Evolutionary conservation across 1,284 basidiomycete genomes (phyloP).

Genomic region (Cutaneotrichosporon dermatis): DNA sequence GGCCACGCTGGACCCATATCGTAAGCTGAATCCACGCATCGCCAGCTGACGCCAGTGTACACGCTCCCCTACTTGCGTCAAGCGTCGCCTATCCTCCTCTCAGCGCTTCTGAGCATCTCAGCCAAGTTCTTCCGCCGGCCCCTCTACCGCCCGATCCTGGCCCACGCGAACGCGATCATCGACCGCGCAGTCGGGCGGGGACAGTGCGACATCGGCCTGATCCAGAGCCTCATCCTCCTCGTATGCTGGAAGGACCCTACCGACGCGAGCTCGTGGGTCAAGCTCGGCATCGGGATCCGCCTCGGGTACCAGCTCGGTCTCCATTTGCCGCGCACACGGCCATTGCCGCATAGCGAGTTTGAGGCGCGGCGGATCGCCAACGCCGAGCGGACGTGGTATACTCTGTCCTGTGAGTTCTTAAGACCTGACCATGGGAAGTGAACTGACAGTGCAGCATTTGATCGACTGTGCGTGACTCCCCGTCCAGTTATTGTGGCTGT

Average conservation of each 20-base stretch:
- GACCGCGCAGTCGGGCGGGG: slow-evolving; percentile 10
- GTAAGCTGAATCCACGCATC: not conserved
- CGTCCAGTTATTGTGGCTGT: too few species aligned
- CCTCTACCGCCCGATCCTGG: slow-evolving; percentile 9
- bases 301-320: slow-evolving; percentile 17
- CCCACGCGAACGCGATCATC: slow-evolving; percentile 8
- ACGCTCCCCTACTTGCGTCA: slow-evolving; percentile 11
- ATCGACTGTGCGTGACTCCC: not conserved
- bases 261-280: slow-evolving; percentile 15
- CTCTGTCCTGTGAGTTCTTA: slow-evolving; percentile 7
- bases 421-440: not conserved
- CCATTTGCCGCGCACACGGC: slow-evolving; percentile 8
- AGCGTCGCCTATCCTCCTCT: slow-evolving; percentile 12
- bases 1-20: slow-evolving; percentile 18
- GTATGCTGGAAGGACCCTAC: slow-evolving; percentile 17
- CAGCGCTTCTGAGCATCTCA: slow-evolving; percentile 9
- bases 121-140: slow-evolving; percentile 16
- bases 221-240: slow-evolving; percentile 17
- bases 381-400: slow-evolving; percentile 17
- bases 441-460: slow-evolving; percentile 7
- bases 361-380: slow-evolving; percentile 9
- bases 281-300: slow-evolving; percentile 17
- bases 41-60: slow-evolving; percentile 6
- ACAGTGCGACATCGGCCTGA: slow-evolving; percentile 4
- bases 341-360: slow-evolving; percentile 5